A percentile compares a stretch with the other conserved stretches of the same genome.
These are phyloP conservation scores for Sporisorium sorghi DNA, from an alignment of 1,284 basidiomycete genomes.

Conservation along the genomic window DNA sequence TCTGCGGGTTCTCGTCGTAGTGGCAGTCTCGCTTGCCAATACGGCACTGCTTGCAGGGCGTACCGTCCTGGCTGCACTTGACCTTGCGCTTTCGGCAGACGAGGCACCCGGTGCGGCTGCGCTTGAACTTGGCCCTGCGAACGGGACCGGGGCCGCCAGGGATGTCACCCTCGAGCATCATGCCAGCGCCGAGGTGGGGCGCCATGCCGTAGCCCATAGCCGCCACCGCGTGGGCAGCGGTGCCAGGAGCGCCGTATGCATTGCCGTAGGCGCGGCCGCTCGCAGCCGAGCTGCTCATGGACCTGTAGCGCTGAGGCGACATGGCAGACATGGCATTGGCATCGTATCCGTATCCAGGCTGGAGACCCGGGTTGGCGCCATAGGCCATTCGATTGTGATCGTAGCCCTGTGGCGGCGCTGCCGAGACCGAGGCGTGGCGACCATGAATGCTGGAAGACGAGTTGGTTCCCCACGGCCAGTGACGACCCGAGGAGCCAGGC, in stretches of 20 bases:
- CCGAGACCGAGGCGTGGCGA: slow-evolving; percentile 50
- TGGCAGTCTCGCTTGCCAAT: slow-evolving; percentile 65
- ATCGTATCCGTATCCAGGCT: slow-evolving; percentile 42
- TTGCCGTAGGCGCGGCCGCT: slow-evolving; percentile 49
- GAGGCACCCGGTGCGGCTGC: slow-evolving; percentile 60
- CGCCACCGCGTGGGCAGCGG: slow-evolving; percentile 43
- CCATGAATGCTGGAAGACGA: slow-evolving; percentile 36
- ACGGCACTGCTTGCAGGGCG: slow-evolving; percentile 63
- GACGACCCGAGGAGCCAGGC: slow-evolving; percentile 40
- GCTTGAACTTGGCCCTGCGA: slow-evolving; percentile 62
- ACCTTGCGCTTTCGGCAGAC: slow-evolving; percentile 65
- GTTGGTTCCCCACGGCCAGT: slow-evolving; percentile 53
- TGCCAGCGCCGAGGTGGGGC: slow-evolving; percentile 43
- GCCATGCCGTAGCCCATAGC: slow-evolving; percentile 52
- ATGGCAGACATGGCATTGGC: slow-evolving; percentile 42
- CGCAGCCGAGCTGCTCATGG: slow-evolving; percentile 52
- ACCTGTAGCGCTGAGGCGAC: slow-evolving; percentile 51
- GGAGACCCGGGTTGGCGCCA: slow-evolving; percentile 37
- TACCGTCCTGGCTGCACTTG: slow-evolving; percentile 64
- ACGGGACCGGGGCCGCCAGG: slow-evolving; percentile 51
- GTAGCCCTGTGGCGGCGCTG: slow-evolving; percentile 45
- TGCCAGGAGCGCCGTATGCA: slow-evolving; percentile 40
- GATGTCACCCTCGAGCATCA: slow-evolving; percentile 50
- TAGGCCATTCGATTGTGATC: slow-evolving; percentile 49
- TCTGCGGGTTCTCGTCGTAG: slow-evolving; percentile 60